phyloP scores from a whole-genome alignment of 495 filamentous ascomycete genomes.

The Amniculicola lignicola region DNA sequence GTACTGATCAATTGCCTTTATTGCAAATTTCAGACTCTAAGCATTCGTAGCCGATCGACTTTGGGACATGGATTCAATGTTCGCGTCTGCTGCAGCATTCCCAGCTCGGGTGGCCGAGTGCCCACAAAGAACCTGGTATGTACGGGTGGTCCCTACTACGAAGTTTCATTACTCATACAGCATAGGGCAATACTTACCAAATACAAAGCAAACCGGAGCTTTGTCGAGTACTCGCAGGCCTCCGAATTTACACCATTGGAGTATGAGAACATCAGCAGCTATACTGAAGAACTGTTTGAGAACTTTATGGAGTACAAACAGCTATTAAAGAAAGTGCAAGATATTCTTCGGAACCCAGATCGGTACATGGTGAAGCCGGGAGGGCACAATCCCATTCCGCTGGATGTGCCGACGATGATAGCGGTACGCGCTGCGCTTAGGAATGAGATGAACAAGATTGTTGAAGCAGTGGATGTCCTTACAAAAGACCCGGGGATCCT shows the following conservation, averaged over 20 bases:
- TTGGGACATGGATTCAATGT: neutral
- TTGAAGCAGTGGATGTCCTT: neutral
- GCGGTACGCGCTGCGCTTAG: neutral
- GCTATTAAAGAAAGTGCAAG: neutral
- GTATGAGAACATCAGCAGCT: neutral
- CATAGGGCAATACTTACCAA: neutral
- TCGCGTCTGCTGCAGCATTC: conserved; percentile 30
- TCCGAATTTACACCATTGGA: neutral
- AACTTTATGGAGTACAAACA: neutral
- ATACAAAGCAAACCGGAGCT: neutral
- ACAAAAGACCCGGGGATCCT: too few species aligned
- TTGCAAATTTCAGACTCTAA: neutral
- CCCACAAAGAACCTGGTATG: conserved; percentile 27
- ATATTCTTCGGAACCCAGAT: neutral
- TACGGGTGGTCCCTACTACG: too few species aligned
- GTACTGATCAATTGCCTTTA: conserved; percentile 4
- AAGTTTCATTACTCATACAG: too few species aligned
- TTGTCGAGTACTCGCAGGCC: neutral
- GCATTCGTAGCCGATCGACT: neutral
- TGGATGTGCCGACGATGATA: neutral
- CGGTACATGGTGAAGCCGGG: neutral
- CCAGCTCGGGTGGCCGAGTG: conserved; percentile 30
- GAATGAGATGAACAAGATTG: neutral
- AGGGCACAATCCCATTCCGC: neutral
- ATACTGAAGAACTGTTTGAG: neutral